Percentiles rank a stretch among this genome's conserved stretches.
Evolutionary conservation across 1,284 basidiomycete species (phyloP).

Genomic region (Ustilago xerochloae): DNA sequence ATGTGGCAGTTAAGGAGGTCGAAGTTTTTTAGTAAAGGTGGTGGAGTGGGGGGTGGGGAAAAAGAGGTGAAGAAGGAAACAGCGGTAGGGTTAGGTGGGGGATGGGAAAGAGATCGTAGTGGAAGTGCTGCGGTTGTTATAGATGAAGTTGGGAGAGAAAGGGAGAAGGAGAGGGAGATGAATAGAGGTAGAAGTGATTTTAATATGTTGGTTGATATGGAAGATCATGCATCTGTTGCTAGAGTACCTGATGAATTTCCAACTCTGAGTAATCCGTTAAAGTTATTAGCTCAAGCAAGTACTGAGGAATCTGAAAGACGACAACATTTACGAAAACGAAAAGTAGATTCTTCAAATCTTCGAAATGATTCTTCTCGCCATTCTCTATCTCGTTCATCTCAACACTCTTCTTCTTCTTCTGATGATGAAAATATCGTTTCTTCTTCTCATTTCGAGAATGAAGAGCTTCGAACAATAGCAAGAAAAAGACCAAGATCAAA

Average conservation of each 20-base stretch:
- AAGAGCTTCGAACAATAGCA: too few species aligned
- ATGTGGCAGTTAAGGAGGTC: conserved; percentile 36
- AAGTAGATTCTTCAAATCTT: too few species aligned
- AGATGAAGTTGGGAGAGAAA: background rate
- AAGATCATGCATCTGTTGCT: conserved; percentile 33
- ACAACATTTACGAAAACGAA: too few species aligned
- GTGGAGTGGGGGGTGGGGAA: too few species aligned
- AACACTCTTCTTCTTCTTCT: background rate
- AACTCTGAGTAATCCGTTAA: conserved; percentile 44
- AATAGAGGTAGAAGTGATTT: conserved; percentile 19
- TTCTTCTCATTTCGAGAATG: too few species aligned
- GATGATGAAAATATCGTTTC: background rate
- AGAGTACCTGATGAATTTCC: conserved; percentile 37
- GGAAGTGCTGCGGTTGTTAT: background rate
- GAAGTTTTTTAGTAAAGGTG: conserved; percentile 29
- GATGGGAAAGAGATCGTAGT: background rate
- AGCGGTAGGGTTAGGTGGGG: background rate
- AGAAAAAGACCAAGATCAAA: background rate
- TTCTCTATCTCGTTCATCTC: background rate
- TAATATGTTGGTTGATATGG: conserved; percentile 46
- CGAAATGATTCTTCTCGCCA: too few species aligned
- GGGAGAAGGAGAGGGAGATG: background rate
- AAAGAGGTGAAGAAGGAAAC: background rate
- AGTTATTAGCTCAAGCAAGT: conserved; percentile 45
- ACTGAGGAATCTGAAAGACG: conserved; percentile 27